Base-by-base conservation (phyloP, 371 early-diverging fungal species). In the Dinochytrium kinnereticum region DNA sequence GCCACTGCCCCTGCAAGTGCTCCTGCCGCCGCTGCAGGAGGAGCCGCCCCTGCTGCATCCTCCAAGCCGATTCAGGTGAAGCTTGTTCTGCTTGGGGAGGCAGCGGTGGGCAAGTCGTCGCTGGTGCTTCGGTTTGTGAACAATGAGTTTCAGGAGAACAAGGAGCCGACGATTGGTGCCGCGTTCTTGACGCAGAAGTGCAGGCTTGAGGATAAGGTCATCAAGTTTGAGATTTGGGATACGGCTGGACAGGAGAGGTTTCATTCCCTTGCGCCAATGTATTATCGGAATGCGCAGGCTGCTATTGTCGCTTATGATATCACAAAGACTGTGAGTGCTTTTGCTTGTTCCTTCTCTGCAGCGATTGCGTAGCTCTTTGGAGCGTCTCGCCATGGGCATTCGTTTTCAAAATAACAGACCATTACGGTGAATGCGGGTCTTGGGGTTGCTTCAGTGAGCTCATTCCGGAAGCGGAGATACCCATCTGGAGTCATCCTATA, bases 291-390 rank as follows among this genome's bases (percentile, higher is more conserved):
- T 80, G 98, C 99, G 26, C 94, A 94, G 81, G 96, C 95, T 65
- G 98, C 97, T 1, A 91, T 97, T 3, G 96, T 98, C 28, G 98
- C 94, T 21, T 99, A 98, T 80, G 99, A 99, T 86, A 94, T 99
- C 76, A 98, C 99, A 44, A 96, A 97, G 84, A 81, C 90, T 55
- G 81, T 85, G 71, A 51, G 76, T 74, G 30, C n/a, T 64, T 44
- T 13, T 5, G 24, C 51, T 69, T 33, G 19, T 7, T 10, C 66
- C 13, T 28, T 13, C 66, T n/a, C 66, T 65, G 21, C 49, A 13
- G 26, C n/a, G n/a, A n/a, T n/a, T n/a, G n/a, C n/a, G n/a, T n/a
- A n/a, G n/a, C n/a, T n/a, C n/a, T n/a, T n/a, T n/a, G n/a, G n/a
- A n/a, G n/a, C n/a, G n/a, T n/a, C n/a, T n/a, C n/a, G n/a, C n/a